phyloP scores from a whole-genome alignment of 495 filamentous ascomycete genomes.

The Penicillium canescens region DNA sequence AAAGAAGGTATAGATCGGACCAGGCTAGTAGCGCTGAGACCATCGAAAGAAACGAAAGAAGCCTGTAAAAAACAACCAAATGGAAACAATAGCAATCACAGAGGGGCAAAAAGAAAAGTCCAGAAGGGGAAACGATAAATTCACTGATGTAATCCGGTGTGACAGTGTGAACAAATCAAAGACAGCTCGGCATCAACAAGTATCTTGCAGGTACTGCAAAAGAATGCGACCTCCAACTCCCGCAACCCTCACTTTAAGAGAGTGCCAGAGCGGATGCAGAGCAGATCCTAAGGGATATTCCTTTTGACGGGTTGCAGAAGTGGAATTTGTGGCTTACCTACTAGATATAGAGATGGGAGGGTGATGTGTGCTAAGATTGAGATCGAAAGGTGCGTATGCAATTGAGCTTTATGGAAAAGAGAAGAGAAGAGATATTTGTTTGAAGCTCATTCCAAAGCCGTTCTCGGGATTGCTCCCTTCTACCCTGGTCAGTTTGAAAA shows the following conservation, averaged over 20 bases:
- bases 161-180: constrained; percentile 10
- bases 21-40: constrained; percentile 5
- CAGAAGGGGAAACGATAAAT: constrained; percentile 15
- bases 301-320: constrained; percentile 1
- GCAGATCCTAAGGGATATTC: background rate
- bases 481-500: constrained; percentile 9
- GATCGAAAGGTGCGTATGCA: constrained; percentile 10
- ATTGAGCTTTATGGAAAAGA: constrained; percentile 11
- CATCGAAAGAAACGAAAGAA: constrained; percentile 3
- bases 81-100: constrained; percentile 11
- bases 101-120: constrained; percentile 7
- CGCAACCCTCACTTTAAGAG: background rate
- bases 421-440: too few relatives aligned
- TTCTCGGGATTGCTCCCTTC: constrained; percentile 3
- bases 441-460: background rate
- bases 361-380: background rate
- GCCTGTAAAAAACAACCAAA: constrained; percentile 6
- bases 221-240: background rate
- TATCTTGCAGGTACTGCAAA: constrained; percentile 1
- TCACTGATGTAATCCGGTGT: constrained; percentile 13
- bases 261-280: background rate
- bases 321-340: background rate
- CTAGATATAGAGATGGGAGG: background rate
- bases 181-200: background rate
- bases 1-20: constrained; percentile 10